These are phyloP conservation scores for Talaromyces verruculosus DNA, from an alignment of 2,329 filamentous ascomycete genomes.

Conservation along the genomic window DNA sequence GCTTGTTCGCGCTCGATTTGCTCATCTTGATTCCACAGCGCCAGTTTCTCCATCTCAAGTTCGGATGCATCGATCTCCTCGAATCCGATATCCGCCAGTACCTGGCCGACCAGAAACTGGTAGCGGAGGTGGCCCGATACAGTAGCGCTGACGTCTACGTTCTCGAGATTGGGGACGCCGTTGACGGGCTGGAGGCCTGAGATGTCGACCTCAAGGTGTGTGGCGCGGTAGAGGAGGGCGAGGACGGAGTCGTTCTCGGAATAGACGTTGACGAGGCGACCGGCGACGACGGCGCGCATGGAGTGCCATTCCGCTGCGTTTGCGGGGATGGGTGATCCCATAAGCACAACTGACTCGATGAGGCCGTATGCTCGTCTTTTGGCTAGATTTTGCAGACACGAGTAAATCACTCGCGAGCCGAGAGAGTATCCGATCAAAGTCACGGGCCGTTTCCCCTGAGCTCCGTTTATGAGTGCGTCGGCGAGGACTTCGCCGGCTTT, in stretches of 20 bases:
- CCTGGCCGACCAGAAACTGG: conserved; percentile 63
- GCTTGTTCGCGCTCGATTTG: conserved; percentile 40
- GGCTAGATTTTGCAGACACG: conserved; percentile 73
- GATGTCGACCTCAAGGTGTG: conserved; percentile 77
- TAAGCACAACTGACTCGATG: conserved; percentile 77
- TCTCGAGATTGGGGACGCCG: conserved; percentile 56
- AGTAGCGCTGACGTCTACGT: conserved; percentile 64
- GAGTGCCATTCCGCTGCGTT: conserved; percentile 70
- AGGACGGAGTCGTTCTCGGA: conserved; percentile 85
- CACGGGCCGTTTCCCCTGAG: conserved; percentile 78
- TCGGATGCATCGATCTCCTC: conserved; percentile 60
- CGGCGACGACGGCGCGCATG: conserved; percentile 74
- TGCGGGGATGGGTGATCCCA: conserved; percentile 77
- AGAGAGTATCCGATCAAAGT: conserved; percentile 80
- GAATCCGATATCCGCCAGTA: conserved; percentile 67
- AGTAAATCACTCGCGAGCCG: conserved; percentile 78
- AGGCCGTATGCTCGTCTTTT: conserved; percentile 78
- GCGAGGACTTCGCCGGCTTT: conserved; percentile 79
- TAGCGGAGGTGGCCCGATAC: conserved; percentile 71
- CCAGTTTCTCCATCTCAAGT: conserved; percentile 45
- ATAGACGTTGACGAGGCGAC: conserved; percentile 83
- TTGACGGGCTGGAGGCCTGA: conserved; percentile 76
- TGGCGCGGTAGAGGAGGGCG: conserved; percentile 81
- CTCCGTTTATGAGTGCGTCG: conserved; percentile 76
- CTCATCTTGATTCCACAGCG: conserved; percentile 40